Evolutionary conservation across 225 moss, liverwort and hornwort genomes (phyloP).

Genomic region (Polytrichum formosum): DNA sequence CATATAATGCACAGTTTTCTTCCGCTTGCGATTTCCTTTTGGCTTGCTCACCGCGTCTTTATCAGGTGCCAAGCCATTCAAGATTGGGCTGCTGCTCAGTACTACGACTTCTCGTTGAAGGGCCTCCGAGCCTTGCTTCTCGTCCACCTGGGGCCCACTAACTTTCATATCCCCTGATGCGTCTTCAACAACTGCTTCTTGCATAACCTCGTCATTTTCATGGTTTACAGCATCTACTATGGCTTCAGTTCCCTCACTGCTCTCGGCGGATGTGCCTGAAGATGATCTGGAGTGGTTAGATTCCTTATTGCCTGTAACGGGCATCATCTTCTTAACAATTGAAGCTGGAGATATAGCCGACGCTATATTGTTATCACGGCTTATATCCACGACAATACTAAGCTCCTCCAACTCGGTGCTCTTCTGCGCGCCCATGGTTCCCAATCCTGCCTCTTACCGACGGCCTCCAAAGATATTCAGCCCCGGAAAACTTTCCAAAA

Average conservation of each 20-base stretch:
- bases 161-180: slow-evolving; percentile 8
- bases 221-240: slow-evolving; percentile 13
- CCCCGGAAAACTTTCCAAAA: too few relatives aligned
- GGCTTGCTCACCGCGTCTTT: slow-evolving; percentile 32
- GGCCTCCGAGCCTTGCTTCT: slow-evolving; percentile 13
- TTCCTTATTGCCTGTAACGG: slow-evolving; percentile 1
- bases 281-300: slow-evolving; percentile 24
- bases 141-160: slow-evolving; percentile 7
- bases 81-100: slow-evolving; percentile 16
- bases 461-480: too few relatives aligned
- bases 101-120: slow-evolving; percentile 21
- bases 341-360: background rate
- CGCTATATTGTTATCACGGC: background rate
- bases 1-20: slow-evolving; percentile 53
- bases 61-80: slow-evolving; percentile 25
- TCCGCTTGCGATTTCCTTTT: slow-evolving; percentile 29
- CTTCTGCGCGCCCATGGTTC: background rate
- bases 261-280: slow-evolving; percentile 12
- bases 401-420: slow-evolving; percentile 6
- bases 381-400: slow-evolving; percentile 6
- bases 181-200: slow-evolving; percentile 13
- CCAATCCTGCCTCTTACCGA: too few relatives aligned
- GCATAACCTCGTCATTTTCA: slow-evolving; percentile 29
- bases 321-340: slow-evolving; percentile 9
- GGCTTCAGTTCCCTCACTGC: slow-evolving; percentile 16